phyloP scores from a whole-genome alignment of 495 filamentous ascomycete species.

The Penicillium egyptiacum region DNA sequence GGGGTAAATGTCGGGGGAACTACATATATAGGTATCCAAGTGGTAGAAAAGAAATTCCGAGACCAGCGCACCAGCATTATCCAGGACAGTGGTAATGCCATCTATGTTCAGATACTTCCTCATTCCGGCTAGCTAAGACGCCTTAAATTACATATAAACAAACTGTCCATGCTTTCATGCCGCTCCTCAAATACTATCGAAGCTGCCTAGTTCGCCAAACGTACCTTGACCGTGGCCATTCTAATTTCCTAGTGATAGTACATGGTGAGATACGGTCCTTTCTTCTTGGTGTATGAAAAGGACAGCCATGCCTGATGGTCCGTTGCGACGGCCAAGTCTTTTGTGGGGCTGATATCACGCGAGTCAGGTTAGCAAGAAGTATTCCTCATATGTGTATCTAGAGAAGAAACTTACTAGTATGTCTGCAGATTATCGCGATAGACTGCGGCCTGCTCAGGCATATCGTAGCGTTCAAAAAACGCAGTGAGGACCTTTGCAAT shows the following conservation, averaged over 20 bases:
- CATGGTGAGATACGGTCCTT: constrained; percentile 14
- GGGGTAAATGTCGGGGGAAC: not conserved
- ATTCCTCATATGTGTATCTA: not conserved
- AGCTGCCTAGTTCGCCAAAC: too few relatives aligned
- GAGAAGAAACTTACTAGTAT: not conserved
- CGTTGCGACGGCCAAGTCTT: constrained; percentile 1
- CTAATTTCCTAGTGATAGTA: constrained; percentile 9
- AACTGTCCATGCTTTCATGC: too few relatives aligned
- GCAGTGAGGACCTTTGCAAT: constrained; percentile 4
- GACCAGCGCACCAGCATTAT: not conserved
- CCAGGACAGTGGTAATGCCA: not conserved
- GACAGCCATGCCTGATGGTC: constrained; percentile 12
- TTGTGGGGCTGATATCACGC: not conserved
- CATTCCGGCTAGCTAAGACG: too few relatives aligned
- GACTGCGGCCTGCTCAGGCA: constrained; percentile 5
- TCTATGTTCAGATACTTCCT: not conserved
- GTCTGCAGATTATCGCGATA: not conserved
- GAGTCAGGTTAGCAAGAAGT: not conserved
- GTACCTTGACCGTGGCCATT: too few relatives aligned
- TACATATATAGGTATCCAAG: not conserved
- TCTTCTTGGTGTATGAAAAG: constrained; percentile 14
- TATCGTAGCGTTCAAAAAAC: constrained; percentile 6
- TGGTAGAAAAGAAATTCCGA: not conserved
- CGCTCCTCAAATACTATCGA: too few relatives aligned
- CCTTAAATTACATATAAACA: too few relatives aligned